phyloP scores from a whole-genome alignment of 225 moss, liverwort and hornwort genomes.

The Pseudoscleropodium purum region DNA sequence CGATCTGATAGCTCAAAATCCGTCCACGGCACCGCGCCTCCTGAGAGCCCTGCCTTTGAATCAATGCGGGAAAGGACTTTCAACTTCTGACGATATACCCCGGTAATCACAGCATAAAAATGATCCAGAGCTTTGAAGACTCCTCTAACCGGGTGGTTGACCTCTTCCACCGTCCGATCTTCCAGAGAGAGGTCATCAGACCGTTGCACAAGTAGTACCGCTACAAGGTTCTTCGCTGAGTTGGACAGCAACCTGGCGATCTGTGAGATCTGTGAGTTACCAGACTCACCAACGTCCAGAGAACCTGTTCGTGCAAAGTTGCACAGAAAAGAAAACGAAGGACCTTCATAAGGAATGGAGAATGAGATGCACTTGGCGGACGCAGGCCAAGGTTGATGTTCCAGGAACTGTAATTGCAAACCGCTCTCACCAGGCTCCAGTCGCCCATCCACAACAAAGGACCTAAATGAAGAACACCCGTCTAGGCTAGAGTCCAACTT shows the following conservation, averaged over 20 bases:
- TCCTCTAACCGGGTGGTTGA: neutral
- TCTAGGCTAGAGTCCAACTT: constrained; percentile 8
- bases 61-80: constrained; percentile 52
- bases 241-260: constrained; percentile 61
- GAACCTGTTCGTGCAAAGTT: constrained; percentile 17
- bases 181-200: neutral
- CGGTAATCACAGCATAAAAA: constrained; percentile 37
- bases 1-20: constrained; percentile 62
- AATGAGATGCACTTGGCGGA: constrained; percentile 68
- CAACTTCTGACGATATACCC: constrained; percentile 49
- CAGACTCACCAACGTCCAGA: constrained; percentile 7
- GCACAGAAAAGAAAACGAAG: constrained; percentile 28
- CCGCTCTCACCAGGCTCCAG: constrained; percentile 39
- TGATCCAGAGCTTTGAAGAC: constrained; percentile 7
- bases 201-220: constrained; percentile 30
- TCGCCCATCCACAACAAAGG: constrained; percentile 61
- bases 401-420: constrained; percentile 43
- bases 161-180: neutral
- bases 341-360: constrained; percentile 34
- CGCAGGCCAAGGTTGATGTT: constrained; percentile 58
- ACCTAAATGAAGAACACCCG: constrained; percentile 34
- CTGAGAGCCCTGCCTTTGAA: constrained; percentile 7
- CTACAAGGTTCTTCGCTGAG: constrained; percentile 53
- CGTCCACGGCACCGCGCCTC: constrained; percentile 45
- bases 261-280: constrained; percentile 3